Evolutionary conservation across 108 stramenopile genomes (phyloP).

Genomic region (Fragilaria crotonensis): DNA sequence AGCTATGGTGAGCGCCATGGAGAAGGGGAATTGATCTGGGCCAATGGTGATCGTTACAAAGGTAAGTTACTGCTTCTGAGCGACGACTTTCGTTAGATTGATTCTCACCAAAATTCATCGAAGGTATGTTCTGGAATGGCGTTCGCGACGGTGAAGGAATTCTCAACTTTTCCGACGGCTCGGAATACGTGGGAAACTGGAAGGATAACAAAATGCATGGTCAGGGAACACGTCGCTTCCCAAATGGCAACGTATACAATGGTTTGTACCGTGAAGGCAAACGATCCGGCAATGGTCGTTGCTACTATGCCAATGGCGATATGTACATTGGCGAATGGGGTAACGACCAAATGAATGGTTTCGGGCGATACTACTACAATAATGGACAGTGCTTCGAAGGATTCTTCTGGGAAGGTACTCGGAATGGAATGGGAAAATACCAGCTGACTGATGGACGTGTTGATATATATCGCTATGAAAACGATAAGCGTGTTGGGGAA

Average conservation of each 20-base stretch:
- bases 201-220: constrained; percentile 50
- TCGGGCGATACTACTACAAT: constrained; percentile 53
- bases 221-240: constrained; percentile 37
- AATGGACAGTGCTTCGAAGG: constrained; percentile 48
- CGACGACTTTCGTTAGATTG: neutral
- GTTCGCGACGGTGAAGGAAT: constrained; percentile 46
- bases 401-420: constrained; percentile 34
- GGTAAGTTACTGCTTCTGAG: neutral
- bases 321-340: constrained; percentile 43
- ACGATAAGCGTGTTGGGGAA: constrained; percentile 34
- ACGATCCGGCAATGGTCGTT: constrained; percentile 44
- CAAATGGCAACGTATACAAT: constrained; percentile 53
- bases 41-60: constrained; percentile 49
- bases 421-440: constrained; percentile 50
- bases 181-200: constrained; percentile 61
- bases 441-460: constrained; percentile 45
- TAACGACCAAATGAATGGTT: constrained; percentile 39
- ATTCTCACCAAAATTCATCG: neutral
- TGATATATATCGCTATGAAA: constrained; percentile 48
- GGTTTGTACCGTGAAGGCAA: constrained; percentile 36
- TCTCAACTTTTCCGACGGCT: constrained; percentile 38
- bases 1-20: constrained; percentile 46
- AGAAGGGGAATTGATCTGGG: constrained; percentile 42
- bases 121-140: constrained; percentile 45
- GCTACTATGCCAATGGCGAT: constrained; percentile 56